Conservation (phyloP, 768 basidiomycete genomes). For the Naganishia onofrii region DNA sequence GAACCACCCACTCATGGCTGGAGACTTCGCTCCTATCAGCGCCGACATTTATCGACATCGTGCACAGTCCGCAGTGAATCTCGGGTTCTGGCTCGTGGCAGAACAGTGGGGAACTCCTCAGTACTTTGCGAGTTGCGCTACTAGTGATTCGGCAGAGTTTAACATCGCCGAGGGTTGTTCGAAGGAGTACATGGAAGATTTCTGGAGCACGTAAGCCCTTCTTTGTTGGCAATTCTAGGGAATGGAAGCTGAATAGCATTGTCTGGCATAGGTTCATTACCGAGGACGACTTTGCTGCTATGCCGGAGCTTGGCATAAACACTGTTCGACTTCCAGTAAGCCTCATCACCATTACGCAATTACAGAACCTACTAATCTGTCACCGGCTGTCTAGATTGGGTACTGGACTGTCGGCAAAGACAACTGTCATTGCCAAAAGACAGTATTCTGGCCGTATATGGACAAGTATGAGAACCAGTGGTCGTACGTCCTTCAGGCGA, state of each 20-base stretch:
- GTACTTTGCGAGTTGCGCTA: conserved; percentile 59
- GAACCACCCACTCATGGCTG: neutral
- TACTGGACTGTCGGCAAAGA: conserved; percentile 38
- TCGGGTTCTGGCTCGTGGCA: conserved; percentile 70
- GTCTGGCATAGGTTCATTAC: conserved; percentile 42
- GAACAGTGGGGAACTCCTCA: conserved; percentile 75
- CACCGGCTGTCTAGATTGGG: conserved; percentile 35
- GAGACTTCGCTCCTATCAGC: neutral
- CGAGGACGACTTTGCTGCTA: conserved; percentile 44
- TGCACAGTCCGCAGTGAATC: conserved; percentile 65
- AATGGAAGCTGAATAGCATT: neutral
- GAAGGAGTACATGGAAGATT: conserved; percentile 37
- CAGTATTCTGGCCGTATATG: conserved; percentile 42
- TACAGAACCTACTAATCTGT: neutral
- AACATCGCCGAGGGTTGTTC: conserved; percentile 62
- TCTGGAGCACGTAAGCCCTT: conserved; percentile 38
- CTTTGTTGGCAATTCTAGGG: neutral
- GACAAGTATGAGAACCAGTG: conserved; percentile 45
- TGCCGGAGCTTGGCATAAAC: conserved; percentile 42
- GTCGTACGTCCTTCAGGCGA: conserved; percentile 44
- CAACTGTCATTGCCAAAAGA: conserved; percentile 38
- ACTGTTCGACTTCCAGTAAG: conserved; percentile 48
- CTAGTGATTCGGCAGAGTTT: conserved; percentile 54
- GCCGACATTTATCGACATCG: conserved; percentile 58
- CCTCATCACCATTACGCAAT: no score